Base-by-base conservation (phyloP, 495 filamentous ascomycete species). In the Penicillium paradoxum region DNA sequence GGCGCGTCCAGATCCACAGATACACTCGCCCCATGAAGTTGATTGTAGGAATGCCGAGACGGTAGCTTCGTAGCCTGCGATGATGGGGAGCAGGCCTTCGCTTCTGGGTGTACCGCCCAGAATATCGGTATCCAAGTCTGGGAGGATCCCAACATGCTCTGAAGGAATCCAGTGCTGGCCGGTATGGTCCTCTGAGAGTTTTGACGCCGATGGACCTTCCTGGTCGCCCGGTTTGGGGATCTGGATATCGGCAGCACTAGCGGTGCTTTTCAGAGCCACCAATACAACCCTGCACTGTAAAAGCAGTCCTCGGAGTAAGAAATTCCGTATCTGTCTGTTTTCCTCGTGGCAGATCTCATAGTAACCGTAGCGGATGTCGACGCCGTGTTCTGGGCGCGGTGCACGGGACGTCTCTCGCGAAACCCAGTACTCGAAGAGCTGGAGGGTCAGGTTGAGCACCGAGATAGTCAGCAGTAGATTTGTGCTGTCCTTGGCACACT, bases 291-390 rank as follows among this genome's bases (percentile, higher is more conserved):
- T 58, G 17, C 64, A 72, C 30, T 69, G 67, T 5, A 63, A 29
- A 5, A 74, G 57, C 0, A 68, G 59, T 0, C 67, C 62, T 0
- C 63, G 62, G 22, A 73, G 41, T 3, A 73, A 41, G 25, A 72
- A 66, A 1, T 59, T 62, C 17, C 69, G 67, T 22, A 74, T 65
- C 13, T 62, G 67, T 2, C 58, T 60, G 22, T 65, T 65, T 40
- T 74, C 72, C 13, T 71, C 67, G 1, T 56, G 57, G n/a, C 60
- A 57, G 21, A 68, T 54, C 51, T 73, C 70, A 54, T 74, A 74
- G 58, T 69, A 64, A 21, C 72, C 72, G 47, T 74, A 74, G 18
- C 62, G 59, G 32, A 73, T 59, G 18, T 58, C 53, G 45, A 57
- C 34, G 2, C 55, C 52, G 17, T 59, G 45, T 39, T 65, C 59